Percentiles rank a stretch among this genome's conserved stretches.
Conservation (phyloP, 257 asterid genomes). For the Scutellaria baicalensis region DNA sequence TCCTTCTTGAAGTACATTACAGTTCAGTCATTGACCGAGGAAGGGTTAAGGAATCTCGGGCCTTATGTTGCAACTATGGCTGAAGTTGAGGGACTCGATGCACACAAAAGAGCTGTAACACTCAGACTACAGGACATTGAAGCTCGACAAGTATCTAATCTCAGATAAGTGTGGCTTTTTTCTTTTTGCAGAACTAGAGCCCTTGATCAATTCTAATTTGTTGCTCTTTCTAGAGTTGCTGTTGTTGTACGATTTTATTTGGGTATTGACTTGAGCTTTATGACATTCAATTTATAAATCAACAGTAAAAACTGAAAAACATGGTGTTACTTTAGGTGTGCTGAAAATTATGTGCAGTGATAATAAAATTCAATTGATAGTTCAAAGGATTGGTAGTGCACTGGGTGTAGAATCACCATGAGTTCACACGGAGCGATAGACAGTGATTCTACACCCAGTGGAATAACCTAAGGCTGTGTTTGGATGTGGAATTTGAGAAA, state of each 20-base stretch:
- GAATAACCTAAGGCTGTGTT: too few species aligned
- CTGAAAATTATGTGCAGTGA: background rate
- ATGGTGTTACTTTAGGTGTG: background rate
- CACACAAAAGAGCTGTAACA: conserved; percentile 95
- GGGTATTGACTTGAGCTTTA: background rate
- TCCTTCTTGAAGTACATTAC: conserved; percentile 89
- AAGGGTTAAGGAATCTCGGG: conserved; percentile 79
- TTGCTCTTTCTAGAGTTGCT: background rate
- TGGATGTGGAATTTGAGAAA: too few species aligned
- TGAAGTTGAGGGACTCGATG: conserved; percentile 88
- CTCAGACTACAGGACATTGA: conserved; percentile 86
- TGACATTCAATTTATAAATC: background rate
- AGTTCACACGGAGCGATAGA: too few species aligned
- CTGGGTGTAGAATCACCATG: too few species aligned
- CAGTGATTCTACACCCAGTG: too few species aligned
- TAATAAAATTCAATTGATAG: too few species aligned
- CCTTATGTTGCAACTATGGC: conserved; percentile 95
- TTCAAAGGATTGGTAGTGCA: too few species aligned
- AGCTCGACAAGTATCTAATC: conserved; percentile 31
- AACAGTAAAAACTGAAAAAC: background rate
- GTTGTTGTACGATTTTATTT: conserved; percentile 15
- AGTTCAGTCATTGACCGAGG: conserved; percentile 82
- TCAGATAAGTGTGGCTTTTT: background rate
- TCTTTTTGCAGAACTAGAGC: background rate
- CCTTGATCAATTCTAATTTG: background rate